Evolutionary conservation across 192 early-diverging fungal genomes (phyloP), one percentile per base, ranked within the genome.

Genomic region (Podila minutissima): DNA sequence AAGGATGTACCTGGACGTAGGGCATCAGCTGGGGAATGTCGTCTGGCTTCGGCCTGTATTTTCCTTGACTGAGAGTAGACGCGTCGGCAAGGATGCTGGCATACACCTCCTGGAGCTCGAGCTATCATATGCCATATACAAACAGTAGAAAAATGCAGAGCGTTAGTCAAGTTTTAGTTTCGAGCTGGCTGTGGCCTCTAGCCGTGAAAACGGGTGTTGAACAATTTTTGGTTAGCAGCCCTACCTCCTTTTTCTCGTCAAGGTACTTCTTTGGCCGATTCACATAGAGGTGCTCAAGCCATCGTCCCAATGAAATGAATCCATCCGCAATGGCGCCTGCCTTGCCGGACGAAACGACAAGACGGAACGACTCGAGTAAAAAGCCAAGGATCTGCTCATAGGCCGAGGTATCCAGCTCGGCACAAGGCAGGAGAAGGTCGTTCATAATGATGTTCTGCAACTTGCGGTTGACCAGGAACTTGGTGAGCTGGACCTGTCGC

Each of bases 361-460:
- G 57, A 5, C 71, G 53, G 33, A 81, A 81, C 0, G 71, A 65
- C 17, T 86, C 85, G 1, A 65, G 37, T 35, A 86, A 65, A 58
- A 88, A 75, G 2, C 46, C 59, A 15, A 84, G 58, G 10, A 84
- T 62, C 24, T 84, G 72, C n/a, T 76, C 67, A 53, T 88, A 79
- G 2, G 82, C 83, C 5, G 70, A 71, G 5, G 51, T 61, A 64
- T 85, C 84, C 66, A 83, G 68, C 5, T 71, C 66, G 3, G 74
- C 83, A 6, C 69, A 69, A 12, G 79, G 72, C 32, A 89, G 15
- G 37, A 89, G 59, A 48, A 89, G 85, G 1, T 86, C 74, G 20
- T 82, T 83, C 78, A 89, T 65, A 19, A 89, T 73, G 1, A 67
- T 69, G 3, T 79, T 55, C 31, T 83, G 78, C 82, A 83, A 83